Percentiles rank a stretch among this genome's conserved stretches.
Conservation (phyloP, 176 grass and related monocot genomes). For the Tuctoria greenei region DNA sequence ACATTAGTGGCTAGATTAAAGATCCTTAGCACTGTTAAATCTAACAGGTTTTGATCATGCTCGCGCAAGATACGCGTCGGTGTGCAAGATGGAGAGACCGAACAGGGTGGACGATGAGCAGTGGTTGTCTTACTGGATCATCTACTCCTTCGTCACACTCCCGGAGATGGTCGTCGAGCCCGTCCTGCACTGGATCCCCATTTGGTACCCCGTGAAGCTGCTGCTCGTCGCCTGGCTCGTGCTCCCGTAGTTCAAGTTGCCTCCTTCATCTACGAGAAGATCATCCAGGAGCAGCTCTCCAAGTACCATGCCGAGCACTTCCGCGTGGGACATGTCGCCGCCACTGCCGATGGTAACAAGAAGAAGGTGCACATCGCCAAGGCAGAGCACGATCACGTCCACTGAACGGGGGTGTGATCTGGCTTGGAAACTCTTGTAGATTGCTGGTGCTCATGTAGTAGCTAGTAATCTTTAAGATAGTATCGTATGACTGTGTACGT, state of each 20-base stretch:
- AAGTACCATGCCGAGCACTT: slow-evolving; percentile 40
- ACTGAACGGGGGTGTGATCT: no score
- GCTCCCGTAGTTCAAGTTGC: slow-evolving; percentile 83
- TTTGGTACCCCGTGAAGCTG: slow-evolving; percentile 68
- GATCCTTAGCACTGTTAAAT: no score
- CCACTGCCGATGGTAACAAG: background rate
- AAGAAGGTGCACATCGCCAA: slow-evolving; percentile 45
- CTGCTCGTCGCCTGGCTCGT: slow-evolving; percentile 65
- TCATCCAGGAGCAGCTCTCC: slow-evolving; percentile 69
- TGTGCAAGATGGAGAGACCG: slow-evolving; percentile 70
- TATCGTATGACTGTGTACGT: no score
- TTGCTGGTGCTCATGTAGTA: no score
- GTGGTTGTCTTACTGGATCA: slow-evolving; percentile 86
- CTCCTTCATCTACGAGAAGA: slow-evolving; percentile 76
- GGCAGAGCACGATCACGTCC: background rate
- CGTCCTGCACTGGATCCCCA: slow-evolving; percentile 58
- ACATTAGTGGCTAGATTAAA: no score
- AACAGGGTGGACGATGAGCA: slow-evolving; percentile 66
- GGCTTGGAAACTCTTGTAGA: no score
- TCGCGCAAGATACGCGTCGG: slow-evolving; percentile 65
- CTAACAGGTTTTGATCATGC: no score
- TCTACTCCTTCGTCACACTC: slow-evolving; percentile 70
- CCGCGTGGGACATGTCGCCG: background rate
- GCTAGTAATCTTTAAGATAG: no score
- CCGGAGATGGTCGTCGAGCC: slow-evolving; percentile 64